Evolutionary conservation across 75 land plant genomes (phyloP).

Genomic region (Chamaecyparis obtusa): DNA sequence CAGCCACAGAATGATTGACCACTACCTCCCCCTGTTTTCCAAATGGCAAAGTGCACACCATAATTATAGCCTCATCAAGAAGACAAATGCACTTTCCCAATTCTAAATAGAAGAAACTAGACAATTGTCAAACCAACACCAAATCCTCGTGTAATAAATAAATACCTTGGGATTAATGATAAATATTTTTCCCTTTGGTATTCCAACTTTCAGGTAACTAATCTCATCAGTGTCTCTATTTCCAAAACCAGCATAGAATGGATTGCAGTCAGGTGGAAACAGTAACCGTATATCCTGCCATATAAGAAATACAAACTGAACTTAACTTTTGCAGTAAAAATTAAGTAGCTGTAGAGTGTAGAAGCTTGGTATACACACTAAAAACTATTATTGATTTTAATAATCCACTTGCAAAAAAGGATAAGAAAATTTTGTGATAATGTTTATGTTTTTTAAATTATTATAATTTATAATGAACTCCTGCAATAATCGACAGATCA

Average conservation of each 20-base stretch:
- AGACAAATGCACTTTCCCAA: not conserved
- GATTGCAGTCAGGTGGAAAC: constrained; percentile 86
- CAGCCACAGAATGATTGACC: constrained; percentile 68
- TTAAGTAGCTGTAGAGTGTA: not conserved
- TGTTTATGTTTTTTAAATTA: not conserved
- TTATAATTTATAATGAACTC: not conserved
- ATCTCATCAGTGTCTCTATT: constrained; percentile 98
- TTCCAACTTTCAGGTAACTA: constrained; percentile 91
- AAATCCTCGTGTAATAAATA: too few species aligned
- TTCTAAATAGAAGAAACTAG: not conserved
- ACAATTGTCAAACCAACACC: not conserved
- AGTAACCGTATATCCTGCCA: constrained; percentile 83
- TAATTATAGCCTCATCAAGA: not conserved
- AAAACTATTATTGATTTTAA: not conserved
- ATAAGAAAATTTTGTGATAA: not conserved
- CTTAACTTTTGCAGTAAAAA: not conserved
- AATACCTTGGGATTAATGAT: constrained; percentile 97
- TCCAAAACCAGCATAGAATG: constrained; percentile 99
- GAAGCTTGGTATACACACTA: not conserved
- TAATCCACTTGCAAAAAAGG: not conserved
- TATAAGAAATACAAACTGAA: not conserved
- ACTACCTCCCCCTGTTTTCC: constrained; percentile 84
- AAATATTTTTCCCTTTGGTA: constrained; percentile 96
- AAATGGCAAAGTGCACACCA: not conserved
- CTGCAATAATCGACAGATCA: not conserved